phyloP scores from a whole-genome alignment of 2,329 filamentous ascomycete species.

The Shiraia sp. region DNA sequence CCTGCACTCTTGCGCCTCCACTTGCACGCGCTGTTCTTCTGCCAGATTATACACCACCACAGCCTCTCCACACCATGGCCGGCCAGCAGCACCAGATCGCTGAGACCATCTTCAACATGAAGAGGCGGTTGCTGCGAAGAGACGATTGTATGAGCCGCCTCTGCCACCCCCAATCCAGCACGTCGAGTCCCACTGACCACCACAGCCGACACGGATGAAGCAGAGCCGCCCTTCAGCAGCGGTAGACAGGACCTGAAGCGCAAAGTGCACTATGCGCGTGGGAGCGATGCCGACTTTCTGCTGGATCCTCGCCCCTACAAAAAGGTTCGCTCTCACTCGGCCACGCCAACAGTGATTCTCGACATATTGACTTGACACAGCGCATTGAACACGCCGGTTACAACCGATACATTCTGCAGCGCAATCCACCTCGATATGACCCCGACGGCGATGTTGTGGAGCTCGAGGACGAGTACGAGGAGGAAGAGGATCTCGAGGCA shows the following conservation, averaged over 20 bases:
- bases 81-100: constrained; percentile 47
- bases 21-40: constrained; percentile 13
- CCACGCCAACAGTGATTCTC: constrained; percentile 7
- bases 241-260: constrained; percentile 80
- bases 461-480: constrained; percentile 70
- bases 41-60: constrained; percentile 11
- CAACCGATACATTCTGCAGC: constrained; percentile 71
- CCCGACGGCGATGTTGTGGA: constrained; percentile 79
- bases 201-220: constrained; percentile 76
- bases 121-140: constrained; percentile 39
- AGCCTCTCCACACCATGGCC: constrained; percentile 46
- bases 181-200: constrained; percentile 16
- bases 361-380: constrained; percentile 49
- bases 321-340: constrained; percentile 58
- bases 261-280: constrained; percentile 70
- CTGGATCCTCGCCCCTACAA: constrained; percentile 70
- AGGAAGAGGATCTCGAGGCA: constrained; percentile 64
- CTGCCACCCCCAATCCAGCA: background rate
- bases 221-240: constrained; percentile 70
- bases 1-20: constrained; percentile 13
- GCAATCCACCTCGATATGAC: constrained; percentile 73
- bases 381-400: constrained; percentile 75
- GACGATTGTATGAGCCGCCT: constrained; percentile 37
- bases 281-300: constrained; percentile 65
- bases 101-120: constrained; percentile 47